phyloP scores from a whole-genome alignment of 495 filamentous ascomycete genomes.

The Tuber umbilicatum region DNA sequence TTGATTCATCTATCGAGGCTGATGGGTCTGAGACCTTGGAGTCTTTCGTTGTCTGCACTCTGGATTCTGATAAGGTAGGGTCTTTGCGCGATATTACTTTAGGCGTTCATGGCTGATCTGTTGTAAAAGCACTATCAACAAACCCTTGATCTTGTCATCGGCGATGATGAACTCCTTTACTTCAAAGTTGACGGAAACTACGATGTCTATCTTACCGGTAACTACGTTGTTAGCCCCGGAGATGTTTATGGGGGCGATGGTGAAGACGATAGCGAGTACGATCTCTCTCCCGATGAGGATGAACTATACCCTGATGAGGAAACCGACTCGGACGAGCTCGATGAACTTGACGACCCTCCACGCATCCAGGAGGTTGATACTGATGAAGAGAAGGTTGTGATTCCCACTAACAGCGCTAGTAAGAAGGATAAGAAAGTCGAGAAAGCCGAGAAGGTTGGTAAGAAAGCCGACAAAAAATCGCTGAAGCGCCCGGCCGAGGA shows the following conservation, averaged over 20 bases:
- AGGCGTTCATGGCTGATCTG: slow-evolving; percentile 40
- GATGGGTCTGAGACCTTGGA: slow-evolving; percentile 71
- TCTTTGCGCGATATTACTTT: background rate
- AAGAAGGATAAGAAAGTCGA: slow-evolving; percentile 85
- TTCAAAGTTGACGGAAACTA: slow-evolving; percentile 90
- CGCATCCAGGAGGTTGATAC: slow-evolving; percentile 78
- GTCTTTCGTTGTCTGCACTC: slow-evolving; percentile 76
- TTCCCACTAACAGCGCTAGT: slow-evolving; percentile 50
- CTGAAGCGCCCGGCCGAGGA: slow-evolving; percentile 47
- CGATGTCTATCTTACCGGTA: slow-evolving; percentile 84
- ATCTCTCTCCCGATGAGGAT: slow-evolving; percentile 73
- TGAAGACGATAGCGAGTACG: slow-evolving; percentile 65
- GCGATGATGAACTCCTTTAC: slow-evolving; percentile 76
- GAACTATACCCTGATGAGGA: slow-evolving; percentile 58
- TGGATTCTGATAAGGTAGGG: slow-evolving; percentile 73
- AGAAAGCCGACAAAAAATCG: slow-evolving; percentile 54
- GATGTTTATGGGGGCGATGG: slow-evolving; percentile 55
- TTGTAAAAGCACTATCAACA: slow-evolving; percentile 76
- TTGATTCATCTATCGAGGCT: slow-evolving; percentile 56
- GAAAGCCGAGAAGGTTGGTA: slow-evolving; percentile 53
- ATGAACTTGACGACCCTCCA: slow-evolving; percentile 62
- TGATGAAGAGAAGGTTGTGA: slow-evolving; percentile 65
- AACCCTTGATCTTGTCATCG: slow-evolving; percentile 82
- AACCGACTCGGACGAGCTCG: slow-evolving; percentile 77
- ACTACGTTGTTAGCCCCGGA: slow-evolving; percentile 69